Conservation (phyloP, 2,329 filamentous ascomycete genomes). For the Ophiocordyceps camponoti-leonardi region DNA sequence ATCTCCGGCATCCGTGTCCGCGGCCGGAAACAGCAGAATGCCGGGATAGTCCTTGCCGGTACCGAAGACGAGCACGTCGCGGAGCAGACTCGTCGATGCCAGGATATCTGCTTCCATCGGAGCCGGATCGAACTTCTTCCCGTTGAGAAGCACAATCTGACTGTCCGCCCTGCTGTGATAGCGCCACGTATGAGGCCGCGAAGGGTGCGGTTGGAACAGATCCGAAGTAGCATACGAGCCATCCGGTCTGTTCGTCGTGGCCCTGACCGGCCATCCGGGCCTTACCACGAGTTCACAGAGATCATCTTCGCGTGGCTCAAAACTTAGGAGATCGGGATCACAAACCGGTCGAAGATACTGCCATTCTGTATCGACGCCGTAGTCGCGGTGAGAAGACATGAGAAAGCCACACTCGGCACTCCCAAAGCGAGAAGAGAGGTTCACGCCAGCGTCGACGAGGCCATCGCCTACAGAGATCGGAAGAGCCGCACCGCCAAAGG, state of each 20-base stretch:
- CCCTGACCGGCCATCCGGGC: slow-evolving; percentile 37
- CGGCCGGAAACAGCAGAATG: slow-evolving; percentile 30
- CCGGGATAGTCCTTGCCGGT: slow-evolving; percentile 38
- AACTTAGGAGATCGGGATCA: slow-evolving; percentile 15
- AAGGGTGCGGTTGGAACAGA: slow-evolving; percentile 38
- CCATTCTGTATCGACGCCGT: slow-evolving; percentile 36
- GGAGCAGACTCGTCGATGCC: slow-evolving; percentile 19
- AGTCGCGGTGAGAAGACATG: slow-evolving; percentile 43
- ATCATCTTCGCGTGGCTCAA: slow-evolving; percentile 25
- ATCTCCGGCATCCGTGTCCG: slow-evolving; percentile 2
- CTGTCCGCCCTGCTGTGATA: slow-evolving; percentile 45
- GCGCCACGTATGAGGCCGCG: slow-evolving; percentile 36
- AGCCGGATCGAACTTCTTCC: slow-evolving; percentile 52
- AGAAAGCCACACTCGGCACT: slow-evolving; percentile 51
- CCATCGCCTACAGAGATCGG: slow-evolving; percentile 31
- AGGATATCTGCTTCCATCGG: slow-evolving; percentile 39
- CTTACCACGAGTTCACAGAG: slow-evolving; percentile 38
- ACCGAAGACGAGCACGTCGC: slow-evolving; percentile 44
- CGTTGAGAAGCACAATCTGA: slow-evolving; percentile 43
- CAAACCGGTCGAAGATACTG: slow-evolving; percentile 33
- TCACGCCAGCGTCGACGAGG: slow-evolving; percentile 31
- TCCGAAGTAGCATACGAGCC: slow-evolving; percentile 47
- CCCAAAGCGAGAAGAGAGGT: slow-evolving; percentile 44
- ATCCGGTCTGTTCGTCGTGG: slow-evolving; percentile 38
- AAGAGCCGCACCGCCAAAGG: slow-evolving; percentile 45